Base-by-base conservation (phyloP, 2,329 filamentous ascomycete species). In the Exophiala oligosperma region DNA sequence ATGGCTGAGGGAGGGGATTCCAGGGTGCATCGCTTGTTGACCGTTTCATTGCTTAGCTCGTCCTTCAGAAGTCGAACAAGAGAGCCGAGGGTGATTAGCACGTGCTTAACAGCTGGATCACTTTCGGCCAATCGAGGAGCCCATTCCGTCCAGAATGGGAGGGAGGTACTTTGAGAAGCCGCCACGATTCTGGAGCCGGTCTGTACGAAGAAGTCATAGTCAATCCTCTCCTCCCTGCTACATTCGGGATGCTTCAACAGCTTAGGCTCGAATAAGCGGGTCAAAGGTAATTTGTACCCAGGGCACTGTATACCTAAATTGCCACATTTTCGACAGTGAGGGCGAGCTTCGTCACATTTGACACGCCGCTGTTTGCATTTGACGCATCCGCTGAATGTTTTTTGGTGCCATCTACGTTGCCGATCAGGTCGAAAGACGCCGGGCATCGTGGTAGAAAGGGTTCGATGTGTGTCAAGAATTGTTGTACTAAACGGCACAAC, bases 391-490 rank as follows among this genome's bases (percentile, higher is more conserved):
- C 35, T 50, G 48, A 50, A 50, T 14, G 29, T 37, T 35, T 50
- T 50, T 4, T 50, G 48, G 21, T 50, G 26, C 48, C 48, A 50
- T 11, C 26, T 26, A n/a, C 35, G n/a, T 21, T 17, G n/a, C 77
- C 29, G 71, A 71, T 11, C 59, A 60, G 4, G 71, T 66, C 2
- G 81, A 85, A 66, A 74, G 77, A 65, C 77, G 83, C 2, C 56
- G 65, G 23, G 59, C 61, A 11, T 48, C 12, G 4, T 28, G 26
- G 7, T 28, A 28, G 4, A 7, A 28, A 28, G 26, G 26, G 4
- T 28, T 28, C 26, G 26, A 28, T 7, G 4, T 4, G 26, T 28
- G 7, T 28, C 26, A 28, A 28, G 26, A 28, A 28, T 4, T 28
- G 7, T 28, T 28, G 26, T 28, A 4, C 26, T 4, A 7, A 4